Evolutionary conservation across 139 green algal species (phyloP), one percentile per base, ranked within the genome.

Genomic region (Coccomyxa sp.): DNA sequence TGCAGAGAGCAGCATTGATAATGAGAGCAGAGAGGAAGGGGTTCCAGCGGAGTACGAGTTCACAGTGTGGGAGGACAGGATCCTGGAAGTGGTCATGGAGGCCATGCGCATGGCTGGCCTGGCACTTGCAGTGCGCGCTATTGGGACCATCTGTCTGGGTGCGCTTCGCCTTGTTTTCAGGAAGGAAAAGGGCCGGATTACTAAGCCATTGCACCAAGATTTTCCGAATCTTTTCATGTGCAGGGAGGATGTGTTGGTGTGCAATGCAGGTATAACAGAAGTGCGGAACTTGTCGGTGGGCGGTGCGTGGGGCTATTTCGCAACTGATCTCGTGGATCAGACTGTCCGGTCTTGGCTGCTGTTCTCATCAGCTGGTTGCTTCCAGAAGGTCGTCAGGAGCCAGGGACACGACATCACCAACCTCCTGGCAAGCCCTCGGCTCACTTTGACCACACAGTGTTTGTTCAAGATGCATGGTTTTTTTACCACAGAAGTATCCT

Each of bases 41-140:
- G 28, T 23, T 28, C 60, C 25, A 77, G 79, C 58, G 31, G 71
- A 84, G 71, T 84, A 84, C 57, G 81, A 84, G 81, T 84, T 84
- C 71, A 67, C 32, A 18, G 30, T 13, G 31, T 71, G 76, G 71
- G 81, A 84, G 81, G 81, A 75, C 51, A n/a, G 76, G 68, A 58
- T 84, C 23, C 71, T 84, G 81, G 71, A 84, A 57, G 68, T 84
- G 71, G 81, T 84, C 45, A 84, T 84, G 81, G 76, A 84, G 38
- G 28, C 27, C 81, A 84, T 84, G 81, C 81, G 81, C 31, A 79
- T 84, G 71, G 81, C 71, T 28, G 81, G 30, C 68, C 75, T 84
- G 45, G 81, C 81, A 1, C 68, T 80, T 17, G 27, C 27, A 13
- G 23, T 84, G 51, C 81, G 79, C 28, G 81, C 81, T 0, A 23